Conservation (phyloP, 2,329 filamentous ascomycete species). For the Coniochaeta sp. region DNA sequence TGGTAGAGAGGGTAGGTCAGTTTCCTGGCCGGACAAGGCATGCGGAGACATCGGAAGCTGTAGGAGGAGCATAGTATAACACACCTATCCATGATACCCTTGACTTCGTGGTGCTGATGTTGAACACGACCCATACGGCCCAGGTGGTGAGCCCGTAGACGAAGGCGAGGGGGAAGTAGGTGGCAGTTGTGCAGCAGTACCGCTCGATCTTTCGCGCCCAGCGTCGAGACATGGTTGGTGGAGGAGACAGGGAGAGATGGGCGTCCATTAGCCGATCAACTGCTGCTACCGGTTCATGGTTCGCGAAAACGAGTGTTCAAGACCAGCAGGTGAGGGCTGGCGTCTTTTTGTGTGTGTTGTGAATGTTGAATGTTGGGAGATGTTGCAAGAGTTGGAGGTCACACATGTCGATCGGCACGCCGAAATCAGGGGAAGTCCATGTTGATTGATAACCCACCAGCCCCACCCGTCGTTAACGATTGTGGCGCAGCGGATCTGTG, state of each 20-base stretch:
- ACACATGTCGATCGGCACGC: background rate
- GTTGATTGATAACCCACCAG: background rate
- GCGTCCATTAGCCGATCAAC: constrained; percentile 8
- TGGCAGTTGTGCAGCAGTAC: constrained; percentile 70
- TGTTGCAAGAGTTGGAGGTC: background rate
- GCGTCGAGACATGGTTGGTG: constrained; percentile 44
- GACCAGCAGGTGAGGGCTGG: background rate
- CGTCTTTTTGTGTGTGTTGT: background rate
- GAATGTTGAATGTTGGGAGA: background rate
- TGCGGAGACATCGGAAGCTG: background rate
- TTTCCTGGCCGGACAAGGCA: background rate
- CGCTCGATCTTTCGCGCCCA: constrained; percentile 70
- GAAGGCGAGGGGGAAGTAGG: constrained; percentile 81
- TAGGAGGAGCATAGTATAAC: constrained; percentile 11
- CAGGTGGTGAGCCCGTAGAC: constrained; percentile 88
- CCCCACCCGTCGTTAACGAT: background rate
- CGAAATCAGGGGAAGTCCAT: background rate
- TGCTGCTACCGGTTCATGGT: background rate
- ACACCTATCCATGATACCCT: constrained; percentile 52
- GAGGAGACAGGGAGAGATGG: constrained; percentile 21
- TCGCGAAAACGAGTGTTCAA: background rate
- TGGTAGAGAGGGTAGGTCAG: constrained; percentile 18
- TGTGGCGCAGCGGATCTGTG: background rate
- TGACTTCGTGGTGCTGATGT: constrained; percentile 54
- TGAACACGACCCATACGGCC: constrained; percentile 82